phyloP scores from a whole-genome alignment of 2,329 filamentous ascomycete species.

The Pseudogymnoascus sp. region DNA sequence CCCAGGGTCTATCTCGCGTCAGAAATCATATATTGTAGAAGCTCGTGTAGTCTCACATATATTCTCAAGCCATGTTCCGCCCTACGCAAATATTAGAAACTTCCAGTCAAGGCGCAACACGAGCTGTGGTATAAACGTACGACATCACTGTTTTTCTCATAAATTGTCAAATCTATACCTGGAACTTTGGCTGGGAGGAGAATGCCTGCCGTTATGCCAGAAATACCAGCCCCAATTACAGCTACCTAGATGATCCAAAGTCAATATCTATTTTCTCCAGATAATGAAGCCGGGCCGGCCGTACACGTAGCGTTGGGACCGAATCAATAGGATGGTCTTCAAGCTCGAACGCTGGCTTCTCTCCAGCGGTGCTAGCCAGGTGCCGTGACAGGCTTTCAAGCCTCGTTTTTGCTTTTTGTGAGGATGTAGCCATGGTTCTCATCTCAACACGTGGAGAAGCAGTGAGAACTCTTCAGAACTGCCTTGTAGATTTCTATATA shows the following conservation, averaged over 20 bases:
- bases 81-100: constrained; percentile 24
- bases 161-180: constrained; percentile 54
- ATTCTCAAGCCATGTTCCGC: constrained; percentile 47
- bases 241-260: constrained; percentile 33
- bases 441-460: background rate
- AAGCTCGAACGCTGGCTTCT: constrained; percentile 25
- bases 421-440: background rate
- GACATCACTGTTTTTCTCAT: constrained; percentile 60
- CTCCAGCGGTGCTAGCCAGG: background rate
- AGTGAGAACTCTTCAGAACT: background rate
- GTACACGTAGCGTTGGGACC: constrained; percentile 7
- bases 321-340: constrained; percentile 32
- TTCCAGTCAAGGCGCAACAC: constrained; percentile 32
- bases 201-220: constrained; percentile 55
- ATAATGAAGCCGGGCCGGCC: background rate
- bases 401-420: background rate
- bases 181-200: constrained; percentile 62
- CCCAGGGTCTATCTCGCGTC: constrained; percentile 44
- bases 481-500: background rate
- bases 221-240: constrained; percentile 55
- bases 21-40: constrained; percentile 32
- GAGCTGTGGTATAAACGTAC: constrained; percentile 42
- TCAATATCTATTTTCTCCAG: background rate
- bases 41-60: constrained; percentile 21
- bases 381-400: background rate